A percentile compares a stretch with the other conserved stretches of the same genome.
phyloP scores from a whole-genome alignment of 2,329 filamentous ascomycete species.

The Calonectria honghensis region DNA sequence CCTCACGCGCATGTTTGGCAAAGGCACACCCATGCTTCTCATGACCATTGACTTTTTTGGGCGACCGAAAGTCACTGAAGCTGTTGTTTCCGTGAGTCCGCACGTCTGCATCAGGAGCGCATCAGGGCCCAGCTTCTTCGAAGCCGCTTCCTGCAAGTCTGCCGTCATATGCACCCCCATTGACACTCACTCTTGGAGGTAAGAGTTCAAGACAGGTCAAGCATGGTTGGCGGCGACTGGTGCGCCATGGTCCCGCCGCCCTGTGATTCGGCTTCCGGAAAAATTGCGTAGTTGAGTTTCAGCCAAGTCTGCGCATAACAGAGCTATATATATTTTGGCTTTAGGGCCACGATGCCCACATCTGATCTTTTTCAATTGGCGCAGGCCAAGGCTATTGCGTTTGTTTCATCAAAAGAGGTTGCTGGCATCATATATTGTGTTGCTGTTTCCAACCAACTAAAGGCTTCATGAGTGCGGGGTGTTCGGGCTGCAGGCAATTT shows the following conservation, averaged over 20 bases:
- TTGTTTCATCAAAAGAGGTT: neutral
- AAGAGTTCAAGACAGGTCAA: neutral
- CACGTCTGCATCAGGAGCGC: slow-evolving; percentile 71
- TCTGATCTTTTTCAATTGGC: too few species aligned
- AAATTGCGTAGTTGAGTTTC: neutral
- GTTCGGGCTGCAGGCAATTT: neutral
- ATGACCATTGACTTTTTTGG: slow-evolving; percentile 63
- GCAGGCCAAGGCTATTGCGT: neutral
- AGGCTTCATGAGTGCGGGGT: neutral
- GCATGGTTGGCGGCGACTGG: neutral
- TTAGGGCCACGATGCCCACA: neutral
- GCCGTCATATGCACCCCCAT: slow-evolving; percentile 66
- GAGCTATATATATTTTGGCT: neutral
- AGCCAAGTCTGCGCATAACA: neutral
- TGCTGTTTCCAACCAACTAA: neutral
- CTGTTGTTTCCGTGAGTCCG: slow-evolving; percentile 74
- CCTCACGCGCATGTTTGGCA: slow-evolving; percentile 55
- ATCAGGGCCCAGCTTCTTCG: slow-evolving; percentile 66
- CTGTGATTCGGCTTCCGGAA: neutral
- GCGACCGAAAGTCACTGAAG: slow-evolving; percentile 67
- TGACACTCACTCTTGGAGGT: neutral
- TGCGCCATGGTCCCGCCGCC: neutral
- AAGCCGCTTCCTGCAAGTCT: slow-evolving; percentile 71
- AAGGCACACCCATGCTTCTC: slow-evolving; percentile 64
- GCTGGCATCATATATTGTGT: too few species aligned